Evolutionary conservation across 2,329 filamentous ascomycete genomes (phyloP), one percentile per base, ranked within the genome.

Genomic region (Penicillium fuscoglaucum): DNA sequence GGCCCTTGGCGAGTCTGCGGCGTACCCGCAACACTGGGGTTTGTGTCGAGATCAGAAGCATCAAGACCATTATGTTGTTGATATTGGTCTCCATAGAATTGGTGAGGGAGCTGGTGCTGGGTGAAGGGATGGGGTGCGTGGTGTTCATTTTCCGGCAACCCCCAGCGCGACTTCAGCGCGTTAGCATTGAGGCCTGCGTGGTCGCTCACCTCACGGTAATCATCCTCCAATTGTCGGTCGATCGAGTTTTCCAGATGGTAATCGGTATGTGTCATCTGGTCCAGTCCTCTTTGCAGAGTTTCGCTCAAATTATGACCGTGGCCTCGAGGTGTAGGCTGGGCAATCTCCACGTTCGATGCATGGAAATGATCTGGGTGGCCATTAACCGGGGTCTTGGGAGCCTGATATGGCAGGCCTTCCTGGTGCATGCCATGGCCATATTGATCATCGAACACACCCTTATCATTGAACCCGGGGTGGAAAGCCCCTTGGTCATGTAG

Each of bases 181-280:
- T 70, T 72, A 40, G 68, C 64, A 49, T 71, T 63, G 0, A 70
- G 62, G 10, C 63, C 64, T 17, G 66, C 61, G 41, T 52, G 70
- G 59, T 52, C 67, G 61, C 52, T 67, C 57, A 55, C 45, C 54
- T 78, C 68, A 69, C 72, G 89, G 64, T 91, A 89, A 55, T 90
- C 88, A 65, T 92, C 88, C 59, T 93, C 89, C 49, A 93, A 80
- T 68, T 93, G 88, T 54, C 89, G 87, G 52, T 90, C 87, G 61
- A 93, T 86, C 60, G 90, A 87, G 70, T 92, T 87, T 70, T 93
- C 90, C 61, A 95, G 76, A 67, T 93, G 90, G 69, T 95, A 93
- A 68, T 96, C 90, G 5, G 90, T 88, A 69, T 93, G 90, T 50
- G 62, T 62, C 61, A 72, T 69, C 40, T 73, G 71, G 40, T 95